Conservation (phyloP, 176 grass and related monocot species). For the Aegilops speltoides region DNA sequence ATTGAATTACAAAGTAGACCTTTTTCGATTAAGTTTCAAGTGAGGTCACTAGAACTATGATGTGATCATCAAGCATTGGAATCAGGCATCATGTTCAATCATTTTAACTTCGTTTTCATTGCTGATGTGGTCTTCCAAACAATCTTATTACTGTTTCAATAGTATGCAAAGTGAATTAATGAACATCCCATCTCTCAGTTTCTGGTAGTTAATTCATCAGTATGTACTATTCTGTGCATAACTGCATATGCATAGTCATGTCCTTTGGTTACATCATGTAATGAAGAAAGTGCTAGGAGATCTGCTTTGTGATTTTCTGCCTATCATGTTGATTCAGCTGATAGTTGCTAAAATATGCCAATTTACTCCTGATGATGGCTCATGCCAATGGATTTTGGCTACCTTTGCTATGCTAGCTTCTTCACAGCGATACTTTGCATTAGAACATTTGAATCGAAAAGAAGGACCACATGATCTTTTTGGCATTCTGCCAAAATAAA, state of each 20-base stretch:
- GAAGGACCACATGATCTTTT: not conserved
- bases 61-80: not conserved
- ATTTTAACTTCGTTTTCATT: not conserved
- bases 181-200: not conserved
- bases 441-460: conserved; percentile 14
- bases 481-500: conserved; percentile 6
- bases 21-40: not conserved
- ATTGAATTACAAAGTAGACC: not conserved
- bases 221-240: not conserved
- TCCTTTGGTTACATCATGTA: conserved; percentile 10
- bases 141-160: not conserved
- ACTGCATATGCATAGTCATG: not conserved
- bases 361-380: not conserved
- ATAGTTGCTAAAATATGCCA: not conserved
- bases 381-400: not conserved
- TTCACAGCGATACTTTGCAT: not conserved
- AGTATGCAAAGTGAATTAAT: not conserved
- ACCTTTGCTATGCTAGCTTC: not conserved
- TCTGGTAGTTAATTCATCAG: not conserved
- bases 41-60: not conserved
- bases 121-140: not conserved
- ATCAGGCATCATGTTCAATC: not conserved
- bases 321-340: not conserved
- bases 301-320: not conserved
- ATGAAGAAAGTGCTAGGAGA: not conserved